Evolutionary conservation across 2,329 filamentous ascomycete species (phyloP).

Genomic region (Paraconiothyrium sp.): DNA sequence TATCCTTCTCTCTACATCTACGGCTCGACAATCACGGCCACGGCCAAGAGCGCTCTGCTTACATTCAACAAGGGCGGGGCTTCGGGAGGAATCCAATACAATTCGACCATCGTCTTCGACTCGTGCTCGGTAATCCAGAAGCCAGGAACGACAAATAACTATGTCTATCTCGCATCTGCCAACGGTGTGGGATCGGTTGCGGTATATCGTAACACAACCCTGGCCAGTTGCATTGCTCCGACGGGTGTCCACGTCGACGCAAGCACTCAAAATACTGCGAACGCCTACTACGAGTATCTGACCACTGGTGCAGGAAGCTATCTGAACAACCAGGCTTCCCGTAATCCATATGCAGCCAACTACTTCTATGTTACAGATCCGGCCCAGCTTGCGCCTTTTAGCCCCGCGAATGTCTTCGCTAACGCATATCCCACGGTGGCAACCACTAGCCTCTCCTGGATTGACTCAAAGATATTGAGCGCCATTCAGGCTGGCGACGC

Average conservation of each 20-base stretch:
- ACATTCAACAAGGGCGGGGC: slow-evolving; percentile 53
- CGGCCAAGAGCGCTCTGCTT: slow-evolving; percentile 46
- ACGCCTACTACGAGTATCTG: slow-evolving; percentile 55
- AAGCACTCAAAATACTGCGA: slow-evolving; percentile 24
- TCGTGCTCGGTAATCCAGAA: slow-evolving; percentile 49
- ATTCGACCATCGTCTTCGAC: slow-evolving; percentile 56
- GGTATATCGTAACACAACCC: slow-evolving; percentile 52
- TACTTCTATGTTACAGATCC: slow-evolving; percentile 44
- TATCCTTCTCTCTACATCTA: slow-evolving; percentile 56
- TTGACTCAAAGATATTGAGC: not conserved
- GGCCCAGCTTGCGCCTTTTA: slow-evolving; percentile 48
- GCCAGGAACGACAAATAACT: slow-evolving; percentile 46
- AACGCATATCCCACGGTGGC: slow-evolving; percentile 1
- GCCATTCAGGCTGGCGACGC: not conserved
- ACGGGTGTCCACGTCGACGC: slow-evolving; percentile 44
- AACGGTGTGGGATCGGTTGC: slow-evolving; percentile 54
- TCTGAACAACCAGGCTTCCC: slow-evolving; percentile 43
- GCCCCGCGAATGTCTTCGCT: slow-evolving; percentile 9
- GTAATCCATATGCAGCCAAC: slow-evolving; percentile 49
- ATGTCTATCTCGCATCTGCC: slow-evolving; percentile 55
- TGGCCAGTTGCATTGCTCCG: slow-evolving; percentile 52
- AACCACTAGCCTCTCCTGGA: not conserved
- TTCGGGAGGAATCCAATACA: slow-evolving; percentile 27
- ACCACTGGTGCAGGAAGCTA: slow-evolving; percentile 51
- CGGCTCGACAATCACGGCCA: slow-evolving; percentile 54